phyloP scores from a whole-genome alignment of 805 yeast species.

The Sporopachydermia quercuum region DNA sequence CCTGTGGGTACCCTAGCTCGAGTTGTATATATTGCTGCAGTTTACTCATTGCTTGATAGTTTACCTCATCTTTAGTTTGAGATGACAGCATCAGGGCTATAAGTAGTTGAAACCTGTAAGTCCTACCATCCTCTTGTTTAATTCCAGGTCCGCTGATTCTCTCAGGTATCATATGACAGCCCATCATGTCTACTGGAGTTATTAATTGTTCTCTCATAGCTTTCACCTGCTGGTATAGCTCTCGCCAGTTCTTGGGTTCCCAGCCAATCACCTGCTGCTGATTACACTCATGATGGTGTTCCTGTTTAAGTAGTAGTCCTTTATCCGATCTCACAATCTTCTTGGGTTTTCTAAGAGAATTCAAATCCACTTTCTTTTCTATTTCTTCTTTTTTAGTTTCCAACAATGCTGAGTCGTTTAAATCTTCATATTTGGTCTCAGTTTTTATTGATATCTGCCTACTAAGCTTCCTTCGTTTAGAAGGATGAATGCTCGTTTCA shows the following conservation, averaged over 20 bases:
- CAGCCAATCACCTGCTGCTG: slow-evolving; percentile 3
- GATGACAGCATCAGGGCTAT: slow-evolving; percentile 78
- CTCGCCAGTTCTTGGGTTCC: slow-evolving; percentile 33
- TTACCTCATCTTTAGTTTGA: slow-evolving; percentile 84
- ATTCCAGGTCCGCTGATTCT: slow-evolving; percentile 19
- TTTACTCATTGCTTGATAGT: slow-evolving; percentile 51
- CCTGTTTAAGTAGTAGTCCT: too few relatives aligned
- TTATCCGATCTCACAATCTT: too few relatives aligned
- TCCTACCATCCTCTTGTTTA: slow-evolving; percentile 16
- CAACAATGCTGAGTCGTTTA: too few relatives aligned
- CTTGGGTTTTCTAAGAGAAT: too few relatives aligned
- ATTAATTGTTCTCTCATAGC: slow-evolving; percentile 46
- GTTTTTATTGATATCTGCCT: too few relatives aligned
- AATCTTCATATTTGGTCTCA: too few relatives aligned
- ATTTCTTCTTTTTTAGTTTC: too few relatives aligned
- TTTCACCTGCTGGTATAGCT: slow-evolving; percentile 44
- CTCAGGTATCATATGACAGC: slow-evolving; percentile 51
- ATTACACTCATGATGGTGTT: too few relatives aligned
- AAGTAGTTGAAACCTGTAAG: slow-evolving; percentile 55
- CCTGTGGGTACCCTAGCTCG: slow-evolving; percentile 29
- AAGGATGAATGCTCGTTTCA: too few relatives aligned
- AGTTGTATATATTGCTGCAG: slow-evolving; percentile 33
- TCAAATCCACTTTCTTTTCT: too few relatives aligned
- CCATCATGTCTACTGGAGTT: slow-evolving; percentile 86
- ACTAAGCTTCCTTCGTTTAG: too few relatives aligned